phyloP scores from a whole-genome alignment of 495 filamentous ascomycete genomes.

The Pyronema omphalodes region DNA sequence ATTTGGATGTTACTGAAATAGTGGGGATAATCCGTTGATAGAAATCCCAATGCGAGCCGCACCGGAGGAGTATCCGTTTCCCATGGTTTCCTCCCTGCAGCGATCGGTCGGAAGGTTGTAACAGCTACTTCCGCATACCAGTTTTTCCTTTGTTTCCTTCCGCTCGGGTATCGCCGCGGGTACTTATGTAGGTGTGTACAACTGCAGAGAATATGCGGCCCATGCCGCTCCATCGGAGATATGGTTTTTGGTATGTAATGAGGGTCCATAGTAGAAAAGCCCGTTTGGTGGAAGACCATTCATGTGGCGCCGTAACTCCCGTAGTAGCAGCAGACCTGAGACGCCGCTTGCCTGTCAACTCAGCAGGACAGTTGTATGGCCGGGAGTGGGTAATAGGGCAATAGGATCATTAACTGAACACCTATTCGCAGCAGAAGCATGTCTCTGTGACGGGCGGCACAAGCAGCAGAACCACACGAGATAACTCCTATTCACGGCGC shows the following conservation, averaged over 20 bases:
- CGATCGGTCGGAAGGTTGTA: neutral
- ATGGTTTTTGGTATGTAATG: neutral
- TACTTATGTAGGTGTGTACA: neutral
- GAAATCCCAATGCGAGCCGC: neutral
- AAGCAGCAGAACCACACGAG: too few relatives aligned
- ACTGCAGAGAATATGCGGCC: neutral
- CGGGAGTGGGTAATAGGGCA: too few relatives aligned
- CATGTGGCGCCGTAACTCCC: neutral
- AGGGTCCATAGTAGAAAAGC: neutral
- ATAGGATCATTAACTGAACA: too few relatives aligned
- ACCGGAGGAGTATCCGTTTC: neutral
- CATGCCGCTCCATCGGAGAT: neutral
- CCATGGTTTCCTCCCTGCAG: neutral
- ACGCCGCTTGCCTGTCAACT: too few relatives aligned
- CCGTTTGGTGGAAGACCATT: neutral
- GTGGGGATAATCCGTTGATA: neutral
- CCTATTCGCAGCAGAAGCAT: too few relatives aligned
- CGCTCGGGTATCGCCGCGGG: neutral
- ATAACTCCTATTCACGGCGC: too few relatives aligned
- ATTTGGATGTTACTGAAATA: neutral
- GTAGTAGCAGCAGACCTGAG: too few relatives aligned
- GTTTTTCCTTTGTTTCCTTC: neutral
- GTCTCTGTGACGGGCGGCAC: too few relatives aligned
- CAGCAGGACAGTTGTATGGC: too few relatives aligned
- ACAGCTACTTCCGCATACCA: neutral